Percentiles rank a stretch among this genome's conserved stretches.
Conservation (phyloP, 2,329 filamentous ascomycete species). For the Aspergillus sp. region DNA sequence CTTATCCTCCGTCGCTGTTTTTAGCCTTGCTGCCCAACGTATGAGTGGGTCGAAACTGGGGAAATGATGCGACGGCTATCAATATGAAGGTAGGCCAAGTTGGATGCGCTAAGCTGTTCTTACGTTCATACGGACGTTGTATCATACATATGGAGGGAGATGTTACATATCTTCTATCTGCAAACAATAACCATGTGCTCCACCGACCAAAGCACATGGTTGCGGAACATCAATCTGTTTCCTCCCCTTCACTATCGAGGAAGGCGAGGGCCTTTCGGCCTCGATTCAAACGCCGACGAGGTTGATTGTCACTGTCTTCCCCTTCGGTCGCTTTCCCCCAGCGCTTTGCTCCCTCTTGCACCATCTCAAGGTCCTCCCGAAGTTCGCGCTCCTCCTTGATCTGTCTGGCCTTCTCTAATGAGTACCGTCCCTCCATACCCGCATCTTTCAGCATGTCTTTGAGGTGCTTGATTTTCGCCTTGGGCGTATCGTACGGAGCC, state of each 20-base stretch:
- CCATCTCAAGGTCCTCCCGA: slow-evolving; percentile 76
- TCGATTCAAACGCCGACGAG: slow-evolving; percentile 42
- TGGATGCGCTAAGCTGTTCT: slow-evolving; percentile 1
- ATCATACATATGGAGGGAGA: slow-evolving; percentile 1
- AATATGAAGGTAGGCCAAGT: background rate
- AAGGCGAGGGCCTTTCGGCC: slow-evolving; percentile 56
- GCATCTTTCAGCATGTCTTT: slow-evolving; percentile 74
- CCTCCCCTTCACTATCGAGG: slow-evolving; percentile 68
- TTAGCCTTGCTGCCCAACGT: slow-evolving; percentile 88
- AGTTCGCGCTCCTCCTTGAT: slow-evolving; percentile 89
- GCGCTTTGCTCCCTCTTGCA: slow-evolving; percentile 74
- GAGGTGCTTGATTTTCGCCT: slow-evolving; percentile 80
- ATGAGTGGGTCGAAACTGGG: slow-evolving; percentile 55
- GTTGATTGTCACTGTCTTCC: slow-evolving; percentile 43
- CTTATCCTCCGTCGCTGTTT: slow-evolving; percentile 92
- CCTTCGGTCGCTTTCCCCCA: slow-evolving; percentile 64
- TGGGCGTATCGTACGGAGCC: slow-evolving; percentile 69
- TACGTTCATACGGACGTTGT: background rate
- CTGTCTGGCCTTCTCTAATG: slow-evolving; percentile 75
- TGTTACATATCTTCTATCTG: background rate
- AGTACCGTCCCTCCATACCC: slow-evolving; percentile 89
- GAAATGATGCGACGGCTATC: slow-evolving; percentile 27
- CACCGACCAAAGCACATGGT: background rate
- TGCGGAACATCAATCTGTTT: slow-evolving; percentile 44
- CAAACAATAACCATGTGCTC: slow-evolving; percentile 1